phyloP scores from a whole-genome alignment of 345 rosid genomes.

The Populus davidiana region DNA sequence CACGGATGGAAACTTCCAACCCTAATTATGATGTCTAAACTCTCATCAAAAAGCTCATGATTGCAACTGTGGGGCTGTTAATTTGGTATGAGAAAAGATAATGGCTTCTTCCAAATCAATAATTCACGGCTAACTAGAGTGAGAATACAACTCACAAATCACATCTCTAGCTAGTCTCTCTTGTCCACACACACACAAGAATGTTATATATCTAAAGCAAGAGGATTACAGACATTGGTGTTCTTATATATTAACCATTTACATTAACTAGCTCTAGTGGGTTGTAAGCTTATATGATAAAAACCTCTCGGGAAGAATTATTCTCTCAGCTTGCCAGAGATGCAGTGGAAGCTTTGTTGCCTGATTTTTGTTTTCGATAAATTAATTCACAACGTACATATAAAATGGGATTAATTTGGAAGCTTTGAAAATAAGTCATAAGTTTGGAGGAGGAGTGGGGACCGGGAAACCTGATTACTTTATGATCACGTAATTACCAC shows the following conservation, averaged over 20 bases:
- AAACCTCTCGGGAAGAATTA: not conserved
- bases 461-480: not conserved
- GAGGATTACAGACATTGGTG: too few species aligned
- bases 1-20: conserved; percentile 14
- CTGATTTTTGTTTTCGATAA: not conserved
- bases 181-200: not conserved
- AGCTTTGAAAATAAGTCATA: not conserved
- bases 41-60: conserved; percentile 12
- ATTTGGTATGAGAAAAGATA: not conserved
- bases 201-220: too few species aligned
- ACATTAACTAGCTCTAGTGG: too few species aligned
- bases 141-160: not conserved
- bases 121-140: not conserved
- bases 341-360: not conserved
- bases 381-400: too few species aligned
- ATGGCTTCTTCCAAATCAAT: not conserved
- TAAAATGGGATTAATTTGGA: not conserved
- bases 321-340: not conserved
- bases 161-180: not conserved
- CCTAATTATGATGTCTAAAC: conserved; percentile 19
- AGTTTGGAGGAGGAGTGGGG: not conserved
- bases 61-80: not conserved
- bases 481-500: not conserved
- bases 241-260: too few species aligned
- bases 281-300: not conserved